Percentiles rank a stretch among this genome's conserved stretches.
Conservation (phyloP, 2,329 filamentous ascomycete species). For the Graphiopsis chlorocephala region DNA sequence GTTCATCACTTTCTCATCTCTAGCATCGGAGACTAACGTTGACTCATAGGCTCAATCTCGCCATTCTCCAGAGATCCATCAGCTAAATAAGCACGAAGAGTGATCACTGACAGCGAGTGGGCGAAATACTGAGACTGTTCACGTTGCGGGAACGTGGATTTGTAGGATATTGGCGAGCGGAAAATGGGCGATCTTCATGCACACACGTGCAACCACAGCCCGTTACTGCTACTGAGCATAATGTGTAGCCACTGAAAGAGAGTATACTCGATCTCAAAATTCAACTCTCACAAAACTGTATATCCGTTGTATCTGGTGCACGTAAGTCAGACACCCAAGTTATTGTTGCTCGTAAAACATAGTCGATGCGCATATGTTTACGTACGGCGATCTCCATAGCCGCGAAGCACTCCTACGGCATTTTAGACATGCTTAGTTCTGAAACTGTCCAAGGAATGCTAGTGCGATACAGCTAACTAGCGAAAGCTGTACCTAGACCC, state of each 20-base stretch:
- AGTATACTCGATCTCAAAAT: not conserved
- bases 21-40: not conserved
- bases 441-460: accelerated
- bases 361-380: not conserved
- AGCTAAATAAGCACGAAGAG: not conserved
- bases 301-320: not conserved
- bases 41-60: conserved; percentile 14
- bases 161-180: not conserved
- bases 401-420: not conserved
- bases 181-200: not conserved
- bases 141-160: not conserved
- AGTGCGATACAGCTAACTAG: not conserved
- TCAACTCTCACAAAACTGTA: not conserved
- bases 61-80: conserved; percentile 19
- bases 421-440: not conserved
- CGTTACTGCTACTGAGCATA: not conserved
- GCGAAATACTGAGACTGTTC: not conserved
- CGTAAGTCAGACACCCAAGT: too few species aligned
- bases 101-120: not conserved
- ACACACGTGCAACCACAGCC: not conserved
- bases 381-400: not conserved
- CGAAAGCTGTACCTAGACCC: not conserved
- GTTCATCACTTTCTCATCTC: not conserved
- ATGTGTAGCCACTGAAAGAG: not conserved
- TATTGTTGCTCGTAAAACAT: too few species aligned